phyloP scores from a whole-genome alignment of 768 basidiomycete species.

The Naganishia onofrii region DNA sequence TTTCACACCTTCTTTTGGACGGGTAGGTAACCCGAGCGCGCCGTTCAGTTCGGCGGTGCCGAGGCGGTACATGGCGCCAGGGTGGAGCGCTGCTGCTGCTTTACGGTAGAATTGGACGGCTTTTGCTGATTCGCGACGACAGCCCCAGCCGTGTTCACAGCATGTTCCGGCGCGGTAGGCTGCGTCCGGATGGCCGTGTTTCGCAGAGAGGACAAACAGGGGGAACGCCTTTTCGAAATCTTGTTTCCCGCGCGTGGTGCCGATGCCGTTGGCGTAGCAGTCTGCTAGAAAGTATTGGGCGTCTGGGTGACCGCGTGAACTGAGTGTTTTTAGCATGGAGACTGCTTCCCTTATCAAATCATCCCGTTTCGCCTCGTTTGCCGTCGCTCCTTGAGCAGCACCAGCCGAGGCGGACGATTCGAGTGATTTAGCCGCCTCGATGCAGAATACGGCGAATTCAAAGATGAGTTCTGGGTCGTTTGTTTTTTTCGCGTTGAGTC shows the following conservation, averaged over 20 bases:
- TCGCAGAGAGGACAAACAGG: constrained; percentile 89
- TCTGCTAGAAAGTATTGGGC: constrained; percentile 98
- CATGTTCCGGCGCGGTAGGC: constrained; percentile 94
- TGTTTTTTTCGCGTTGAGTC: constrained; percentile 96
- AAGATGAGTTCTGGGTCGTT: constrained; percentile 96
- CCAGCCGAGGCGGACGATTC: constrained; percentile 71
- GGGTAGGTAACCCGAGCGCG: constrained; percentile 77
- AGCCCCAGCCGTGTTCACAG: constrained; percentile 99
- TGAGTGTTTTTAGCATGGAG: constrained; percentile 78
- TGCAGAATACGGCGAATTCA: constrained; percentile 98
- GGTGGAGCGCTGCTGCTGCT: constrained; percentile 83
- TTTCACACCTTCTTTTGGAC: constrained; percentile 94
- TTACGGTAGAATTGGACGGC: constrained; percentile 89
- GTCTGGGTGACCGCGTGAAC: constrained; percentile 87
- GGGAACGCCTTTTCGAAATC: constrained; percentile 98
- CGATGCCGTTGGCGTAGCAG: constrained; percentile 97
- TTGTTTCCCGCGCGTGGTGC: constrained; percentile 80
- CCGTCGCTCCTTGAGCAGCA: constrained; percentile 28
- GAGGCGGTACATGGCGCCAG: constrained; percentile 93
- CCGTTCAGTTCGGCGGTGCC: constrained; percentile 96
- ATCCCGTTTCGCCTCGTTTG: constrained; percentile 56
- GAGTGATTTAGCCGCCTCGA: constrained; percentile 89
- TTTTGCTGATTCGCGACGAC: constrained; percentile 84
- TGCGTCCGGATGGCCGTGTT: constrained; percentile 94
- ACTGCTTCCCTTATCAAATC: constrained; percentile 86